Evolutionary conservation across 2,329 filamentous ascomycete species (phyloP), one percentile per base, ranked within the genome.

Genomic region (Stylonectria norvegica): DNA sequence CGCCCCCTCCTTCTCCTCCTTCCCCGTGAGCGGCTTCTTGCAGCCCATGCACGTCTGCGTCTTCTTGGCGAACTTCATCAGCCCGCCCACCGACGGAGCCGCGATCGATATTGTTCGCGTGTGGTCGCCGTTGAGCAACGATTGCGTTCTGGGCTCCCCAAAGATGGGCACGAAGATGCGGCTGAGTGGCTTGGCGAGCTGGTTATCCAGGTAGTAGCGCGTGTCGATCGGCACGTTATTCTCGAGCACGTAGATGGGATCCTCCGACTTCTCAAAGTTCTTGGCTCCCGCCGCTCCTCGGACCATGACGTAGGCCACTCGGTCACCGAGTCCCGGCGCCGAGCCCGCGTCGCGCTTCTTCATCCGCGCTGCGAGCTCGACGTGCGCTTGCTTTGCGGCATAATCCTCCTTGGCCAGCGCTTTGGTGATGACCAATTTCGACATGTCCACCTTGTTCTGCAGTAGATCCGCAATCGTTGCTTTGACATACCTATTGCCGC

Each of bases 21-120:
- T 86, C 44, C 81, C 81, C 5, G 79, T 82, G 35, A 98, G 75
- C 4, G 93, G 93, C 66, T 96, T 96, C 77, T 97, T 98, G 79
- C 93, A 98, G 4, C 90, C 93, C 86, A 98, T 95, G 65, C 93
- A 98, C 0, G 93, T 97, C 68, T 90, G 83, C 3, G 93, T 98
- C 72, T 95, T 96, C 71, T 95, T 96, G 22, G 93, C 79, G 61
- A 97, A 98, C 68, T 95, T 96, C 93, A 98, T 98, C 49, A 98
- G 72, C 0, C 93, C 93, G 41, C 93, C 93, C 47, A 95, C 79
- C 0, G 86, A 86, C 0, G 94, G 91, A 15, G 89, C 93, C 3
- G 91, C 90, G 17, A 97, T 89, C 1, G 89, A 86, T 50, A 98
- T 95, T 34, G 86, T 81, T n/a, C 93, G 85, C 7, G 93, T 98